Conservation (phyloP, 441 rosid genomes). For the Cnidoscolus chayamansa region DNA sequence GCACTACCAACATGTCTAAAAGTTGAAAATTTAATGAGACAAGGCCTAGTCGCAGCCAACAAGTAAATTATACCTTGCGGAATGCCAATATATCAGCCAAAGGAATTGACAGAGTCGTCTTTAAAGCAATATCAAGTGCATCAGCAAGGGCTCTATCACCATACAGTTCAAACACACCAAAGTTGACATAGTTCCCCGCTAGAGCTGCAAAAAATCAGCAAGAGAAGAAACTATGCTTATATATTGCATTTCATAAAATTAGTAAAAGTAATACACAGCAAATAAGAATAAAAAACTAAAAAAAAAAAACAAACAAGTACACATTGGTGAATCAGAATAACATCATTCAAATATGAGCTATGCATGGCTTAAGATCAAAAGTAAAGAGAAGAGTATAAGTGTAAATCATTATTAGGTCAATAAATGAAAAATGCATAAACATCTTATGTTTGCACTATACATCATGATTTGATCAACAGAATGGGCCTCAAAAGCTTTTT, state of each 20-base stretch:
- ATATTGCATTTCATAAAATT: background rate
- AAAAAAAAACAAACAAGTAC: background rate
- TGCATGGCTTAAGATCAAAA: background rate
- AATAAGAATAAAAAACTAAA: background rate
- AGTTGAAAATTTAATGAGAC: background rate
- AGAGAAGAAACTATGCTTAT: constrained; percentile 18
- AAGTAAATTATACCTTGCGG: constrained; percentile 62
- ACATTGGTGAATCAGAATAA: background rate
- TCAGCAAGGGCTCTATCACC: constrained; percentile 99
- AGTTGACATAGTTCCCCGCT: constrained; percentile 91
- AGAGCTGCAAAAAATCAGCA: constrained; percentile 63
- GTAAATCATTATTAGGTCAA: background rate
- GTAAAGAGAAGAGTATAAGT: background rate
- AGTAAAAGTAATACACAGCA: background rate
- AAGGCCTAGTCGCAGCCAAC: background rate
- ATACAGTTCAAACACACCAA: constrained; percentile 96
- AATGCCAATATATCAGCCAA: constrained; percentile 85
- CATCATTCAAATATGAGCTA: background rate
- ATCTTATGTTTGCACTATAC: background rate
- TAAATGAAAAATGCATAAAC: background rate
- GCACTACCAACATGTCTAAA: background rate
- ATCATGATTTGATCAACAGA: background rate
- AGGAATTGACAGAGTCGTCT: constrained; percentile 91
- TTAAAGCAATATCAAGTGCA: constrained; percentile 88
- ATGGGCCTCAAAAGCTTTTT: background rate